Base-by-base conservation (phyloP, 1,284 basidiomycete genomes). In the Cutaneotrichosporon arboriforme region DNA sequence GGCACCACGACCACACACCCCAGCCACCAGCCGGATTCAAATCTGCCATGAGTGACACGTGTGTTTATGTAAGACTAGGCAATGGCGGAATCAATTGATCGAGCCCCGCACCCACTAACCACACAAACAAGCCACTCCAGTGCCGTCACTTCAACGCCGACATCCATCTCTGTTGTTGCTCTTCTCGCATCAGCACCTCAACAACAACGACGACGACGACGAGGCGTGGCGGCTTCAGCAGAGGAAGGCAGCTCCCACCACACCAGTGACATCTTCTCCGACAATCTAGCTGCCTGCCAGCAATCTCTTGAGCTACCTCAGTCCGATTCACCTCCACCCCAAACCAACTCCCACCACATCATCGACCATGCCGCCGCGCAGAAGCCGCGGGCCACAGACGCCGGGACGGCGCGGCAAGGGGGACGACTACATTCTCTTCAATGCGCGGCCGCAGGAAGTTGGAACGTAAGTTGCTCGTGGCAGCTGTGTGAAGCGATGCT, bases 391-490 rank as follows among this genome's bases (percentile, higher is more conserved):
- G 46, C 46, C 46, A 31, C 26, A 15, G 8, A 53, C 59, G 15
- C 50, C 48, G 8, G 52, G 56, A 20, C 52, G 49, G n/a, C 46
- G 54, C n/a, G 26, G 40, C 34, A 55, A 44, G 41, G 55, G 46
- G 22, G 60, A 64, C 45, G 53, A 52, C 18, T 69, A 75, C 54
- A 41, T 68, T 10, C 56, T 59, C 22, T 75, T 64, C 59, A 75
- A 75, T 40, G 54, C 59, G 50, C 57, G 67, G 15, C 73, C 73
- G 2, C 66, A 68, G 43, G 64, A 60, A 39, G 63, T 69, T 3
- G 73, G 73, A 61, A 70, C 67, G 73, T 75, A 56, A 65, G 72
- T 69, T n/a, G 26, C 14, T 17, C 1, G 8, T 42, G 23, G 1
- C 9, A n/a, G 10, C 26, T 10, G 13, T 17, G 18, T 31, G 26